Base-by-base conservation (phyloP, 306 rosid species). In the Pterocarpus santalinus region DNA sequence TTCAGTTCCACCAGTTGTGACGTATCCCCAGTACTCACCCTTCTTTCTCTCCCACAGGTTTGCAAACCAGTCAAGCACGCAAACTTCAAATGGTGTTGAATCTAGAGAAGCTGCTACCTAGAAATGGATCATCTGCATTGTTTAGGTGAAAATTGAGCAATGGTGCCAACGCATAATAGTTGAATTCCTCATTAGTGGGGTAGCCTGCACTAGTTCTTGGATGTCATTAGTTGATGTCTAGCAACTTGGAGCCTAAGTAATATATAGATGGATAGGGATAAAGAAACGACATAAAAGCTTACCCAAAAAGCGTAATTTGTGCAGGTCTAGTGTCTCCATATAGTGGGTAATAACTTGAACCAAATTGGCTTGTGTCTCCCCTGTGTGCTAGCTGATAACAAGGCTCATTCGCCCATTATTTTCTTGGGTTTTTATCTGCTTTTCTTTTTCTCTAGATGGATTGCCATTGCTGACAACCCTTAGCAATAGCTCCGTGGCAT, bases 1-100 rank as follows among this genome's bases (percentile, higher is more conserved):
- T 82, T 92, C 95, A 0, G 95, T 92, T 39, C 97, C 97, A 14
- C 95, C 88, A 51, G 86, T 90, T 2, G 95, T 91, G 58, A 91
- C 85, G 75, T 92, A 92, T 8, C 95, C 95, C 97, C 94, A 92
- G 16, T 91, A 92, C 64, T 91, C 86, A 30, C 51, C 65, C 67
- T 89, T 89, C 76, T 87, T 88, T 14, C 90, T 87, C 76, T 92
- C 91, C 94, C 97, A 90, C 2, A 92, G 60, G 1, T 90, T 86
- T 30, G 94, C 90, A 73, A 92, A 92, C 97, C 97, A 92, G 73
- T 90, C 91, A 16, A 92, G 83, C 30, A 90, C 92, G 7, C 89
- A 90, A 3, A 90, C 90, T 70, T 92, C 97, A 57, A 92, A 90
- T 30, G 73, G 53, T 65, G 88, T 82, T 22, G 94, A 89, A 64